Base-by-base conservation (phyloP, 768 basidiomycete species). In the Russula virescens region DNA sequence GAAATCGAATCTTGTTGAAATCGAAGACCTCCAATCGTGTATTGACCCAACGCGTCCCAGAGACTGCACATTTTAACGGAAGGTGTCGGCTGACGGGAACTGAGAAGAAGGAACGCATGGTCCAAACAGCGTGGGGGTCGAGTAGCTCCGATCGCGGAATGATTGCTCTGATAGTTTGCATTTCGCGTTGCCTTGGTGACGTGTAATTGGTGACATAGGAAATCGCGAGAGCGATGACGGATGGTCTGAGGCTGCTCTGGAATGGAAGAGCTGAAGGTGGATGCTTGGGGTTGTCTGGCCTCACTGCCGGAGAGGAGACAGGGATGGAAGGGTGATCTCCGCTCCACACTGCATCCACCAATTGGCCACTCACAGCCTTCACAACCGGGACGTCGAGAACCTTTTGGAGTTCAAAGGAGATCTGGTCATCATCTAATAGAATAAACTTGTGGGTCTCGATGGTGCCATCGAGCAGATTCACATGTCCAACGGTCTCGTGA, bases 21-120 rank as follows among this genome's bases (percentile, higher is more conserved):
- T 58, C 47, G 34, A 48, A 58, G 7, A 48, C 56, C 23, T 58
- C 34, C 35, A 58, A n/a, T 6, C 40, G 23, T 18, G 23, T 26
- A 18, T 58, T 58, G 56, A 58, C 40, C 46, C 56, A 58, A 38
- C 47, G 56, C 23, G 56, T 58, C 18, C 56, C 56, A 2, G 47
- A 25, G 34, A 48, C 28, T 21, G 56, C 34, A 25, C 47, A 58
- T 18, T 25, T 34, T 18, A 25, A 18, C 2, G 23, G 35, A 21
- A 34, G 46, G 0, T 48, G 21, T 21, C 16, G 19, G 14, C 25
- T 21, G 4, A 58, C 23, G 13, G 46, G 11, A 25, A 38, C 21
- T 5, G 34, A 19, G 18, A 34, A 14, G 35, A 38, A 58, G 6
- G 34, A 58, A 2, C 46, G 47, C 35, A 25, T 28, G 10, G 46